Base-by-base conservation (phyloP, 768 basidiomycete species). In the Suillus americanus region DNA sequence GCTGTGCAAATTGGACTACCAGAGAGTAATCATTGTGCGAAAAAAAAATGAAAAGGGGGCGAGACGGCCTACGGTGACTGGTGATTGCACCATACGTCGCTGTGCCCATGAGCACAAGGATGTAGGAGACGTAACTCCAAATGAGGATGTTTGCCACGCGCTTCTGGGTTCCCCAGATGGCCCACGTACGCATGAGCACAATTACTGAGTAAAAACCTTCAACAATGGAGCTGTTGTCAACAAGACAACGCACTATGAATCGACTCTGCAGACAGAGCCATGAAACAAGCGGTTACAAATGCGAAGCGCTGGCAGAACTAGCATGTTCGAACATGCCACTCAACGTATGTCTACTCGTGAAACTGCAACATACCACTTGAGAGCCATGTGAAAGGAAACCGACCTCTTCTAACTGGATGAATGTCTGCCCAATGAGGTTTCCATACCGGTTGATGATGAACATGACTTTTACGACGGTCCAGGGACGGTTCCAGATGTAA, bases 171-270 rank as follows among this genome's bases (percentile, higher is more conserved):
- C 70, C 61, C 61, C 68, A 45, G 38, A 74, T 68, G 23, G 71
- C 75, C 54, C 71, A 73, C 9, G 70, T 64, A 3, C 73, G 70
- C 55, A 74, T 61, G 14, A 64, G 64, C 6, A 74, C 68, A 45
- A 74, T 60, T n/a, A 74, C 73, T 76, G 33, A 2, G 28, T 20
- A 14, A 23, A 0, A 16, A 7, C 1, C 12, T 64, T n/a, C 59
- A 41, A n/a, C 13, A 23, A 51, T 10, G 12, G 6, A 7, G 23
- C 13, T 3, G 2, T 14, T 33, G 3, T 38, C 20, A 2, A 45
- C 30, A 45, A 16, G 5, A 3, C 4, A 16, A 67, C 72, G 67
- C 45, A 73, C 72, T 59, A 10, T 72, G 71, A 23, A 74, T 67
- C 0, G 73, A 64, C 45, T 74, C 71, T 10, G 69, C 50, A 7